Percentiles rank a stretch among this genome's conserved stretches.
Evolutionary conservation across 192 early-diverging fungal species (phyloP).

Genomic region (Podila horticola): DNA sequence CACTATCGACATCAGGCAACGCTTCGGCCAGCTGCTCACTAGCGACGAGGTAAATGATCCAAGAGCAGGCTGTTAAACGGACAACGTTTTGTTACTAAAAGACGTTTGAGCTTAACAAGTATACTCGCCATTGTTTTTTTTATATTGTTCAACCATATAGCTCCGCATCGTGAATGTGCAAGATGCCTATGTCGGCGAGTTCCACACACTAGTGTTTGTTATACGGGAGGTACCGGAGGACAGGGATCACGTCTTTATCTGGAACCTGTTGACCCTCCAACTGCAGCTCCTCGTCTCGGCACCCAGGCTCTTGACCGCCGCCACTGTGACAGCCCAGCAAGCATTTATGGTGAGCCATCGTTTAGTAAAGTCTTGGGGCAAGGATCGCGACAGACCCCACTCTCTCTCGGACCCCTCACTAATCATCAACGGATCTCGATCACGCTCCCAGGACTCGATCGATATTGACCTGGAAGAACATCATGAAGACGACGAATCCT

Average conservation of each 20-base stretch:
- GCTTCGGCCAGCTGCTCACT: constrained; percentile 19
- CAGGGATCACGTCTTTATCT: constrained; percentile 45
- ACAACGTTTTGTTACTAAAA: too few species aligned
- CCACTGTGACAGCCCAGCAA: constrained; percentile 47
- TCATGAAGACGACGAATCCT: constrained; percentile 8
- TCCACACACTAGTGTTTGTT: constrained; percentile 33
- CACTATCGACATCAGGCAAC: constrained; percentile 25
- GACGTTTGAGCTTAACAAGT: background rate
- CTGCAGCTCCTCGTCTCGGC: constrained; percentile 42
- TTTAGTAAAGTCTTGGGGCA: constrained; percentile 55
- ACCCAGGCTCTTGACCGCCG: constrained; percentile 37
- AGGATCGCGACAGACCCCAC: constrained; percentile 4
- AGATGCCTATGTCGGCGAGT: constrained; percentile 47
- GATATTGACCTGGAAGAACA: constrained; percentile 16
- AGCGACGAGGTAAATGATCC: constrained; percentile 19
- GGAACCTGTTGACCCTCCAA: constrained; percentile 43
- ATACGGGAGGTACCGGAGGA: constrained; percentile 32
- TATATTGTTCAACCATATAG: constrained; percentile 7
- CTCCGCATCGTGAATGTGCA: constrained; percentile 45
- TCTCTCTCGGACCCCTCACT: constrained; percentile 23
- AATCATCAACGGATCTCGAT: constrained; percentile 45
- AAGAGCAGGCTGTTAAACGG: background rate
- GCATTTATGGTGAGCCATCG: constrained; percentile 55
- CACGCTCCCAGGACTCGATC: constrained; percentile 8
- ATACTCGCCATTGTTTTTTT: too few species aligned